Percentiles rank a stretch among this genome's conserved stretches.
Evolutionary conservation across 179 eudicot species (phyloP).

Genomic region (Amaranthus tricolor): DNA sequence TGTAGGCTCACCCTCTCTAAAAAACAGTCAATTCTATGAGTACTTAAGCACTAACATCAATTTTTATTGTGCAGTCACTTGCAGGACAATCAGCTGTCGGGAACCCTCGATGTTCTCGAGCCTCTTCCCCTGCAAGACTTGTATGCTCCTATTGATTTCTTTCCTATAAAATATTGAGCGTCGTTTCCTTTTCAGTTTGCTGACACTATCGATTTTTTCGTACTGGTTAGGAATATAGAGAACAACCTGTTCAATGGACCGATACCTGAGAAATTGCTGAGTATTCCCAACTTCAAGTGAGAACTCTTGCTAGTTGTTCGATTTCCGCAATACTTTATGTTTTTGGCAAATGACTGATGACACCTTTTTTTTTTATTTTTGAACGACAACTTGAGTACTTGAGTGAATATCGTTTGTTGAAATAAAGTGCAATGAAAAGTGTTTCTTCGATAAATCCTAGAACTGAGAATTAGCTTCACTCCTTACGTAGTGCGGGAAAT

Average conservation of each 20-base stretch:
- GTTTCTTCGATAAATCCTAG: too few species aligned
- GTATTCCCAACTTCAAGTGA: conserved; percentile 74
- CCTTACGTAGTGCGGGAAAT: too few species aligned
- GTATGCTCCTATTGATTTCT: conserved; percentile 22
- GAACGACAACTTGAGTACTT: too few species aligned
- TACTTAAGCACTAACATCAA: conserved; percentile 23
- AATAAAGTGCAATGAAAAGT: too few species aligned
- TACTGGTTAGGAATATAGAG: conserved; percentile 59
- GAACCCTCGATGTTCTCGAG: conserved; percentile 82
- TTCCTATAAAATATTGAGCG: background rate
- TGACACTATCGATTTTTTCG: background rate
- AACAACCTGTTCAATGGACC: conserved; percentile 81
- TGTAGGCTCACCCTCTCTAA: conserved; percentile 45
- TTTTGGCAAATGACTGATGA: too few species aligned
- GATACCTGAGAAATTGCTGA: conserved; percentile 69
- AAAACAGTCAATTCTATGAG: background rate
- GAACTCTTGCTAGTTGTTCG: conserved; percentile 23
- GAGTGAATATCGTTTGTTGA: too few species aligned
- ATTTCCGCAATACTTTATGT: background rate
- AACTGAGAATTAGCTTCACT: too few species aligned
- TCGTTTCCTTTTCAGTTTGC: background rate
- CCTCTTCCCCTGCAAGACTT: conserved; percentile 71
- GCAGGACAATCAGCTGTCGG: conserved; percentile 92
- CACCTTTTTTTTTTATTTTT: too few species aligned
- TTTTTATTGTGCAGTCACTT: conserved; percentile 57